Percentiles rank a stretch among this genome's conserved stretches.
Evolutionary conservation across 2,329 filamentous ascomycete species (phyloP).

Genomic region (Aureobasidium uvarum): DNA sequence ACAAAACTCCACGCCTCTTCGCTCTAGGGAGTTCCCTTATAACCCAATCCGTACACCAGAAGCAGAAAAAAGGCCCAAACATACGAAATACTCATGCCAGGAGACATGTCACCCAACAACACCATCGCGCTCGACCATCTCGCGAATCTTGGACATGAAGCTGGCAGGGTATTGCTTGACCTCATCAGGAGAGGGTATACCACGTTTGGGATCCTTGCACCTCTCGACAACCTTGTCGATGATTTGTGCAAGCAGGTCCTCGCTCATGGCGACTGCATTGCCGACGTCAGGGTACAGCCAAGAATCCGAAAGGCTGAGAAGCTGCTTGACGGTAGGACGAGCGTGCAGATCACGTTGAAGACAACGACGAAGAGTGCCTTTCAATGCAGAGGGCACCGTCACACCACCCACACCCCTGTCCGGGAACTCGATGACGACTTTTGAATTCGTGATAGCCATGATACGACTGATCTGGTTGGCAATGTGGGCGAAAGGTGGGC

Average conservation of each 20-base stretch:
- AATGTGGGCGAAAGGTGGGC: slow-evolving; percentile 92
- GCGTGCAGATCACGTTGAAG: slow-evolving; percentile 58
- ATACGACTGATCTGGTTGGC: slow-evolving; percentile 81
- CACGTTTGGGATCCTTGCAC: slow-evolving; percentile 53
- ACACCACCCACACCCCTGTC: slow-evolving; percentile 65
- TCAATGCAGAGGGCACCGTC: slow-evolving; percentile 55
- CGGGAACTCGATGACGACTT: slow-evolving; percentile 70
- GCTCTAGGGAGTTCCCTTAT: background rate
- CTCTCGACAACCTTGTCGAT: slow-evolving; percentile 60
- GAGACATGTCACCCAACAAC: slow-evolving; percentile 3
- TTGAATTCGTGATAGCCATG: slow-evolving; percentile 79
- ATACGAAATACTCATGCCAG: background rate
- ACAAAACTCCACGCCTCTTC: slow-evolving; percentile 4
- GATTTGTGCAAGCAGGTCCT: slow-evolving; percentile 60
- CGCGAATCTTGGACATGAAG: slow-evolving; percentile 50
- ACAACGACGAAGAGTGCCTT: slow-evolving; percentile 57
- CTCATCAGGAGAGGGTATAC: slow-evolving; percentile 58
- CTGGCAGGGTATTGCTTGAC: slow-evolving; percentile 47
- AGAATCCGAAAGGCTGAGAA: slow-evolving; percentile 56
- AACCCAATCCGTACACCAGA: background rate
- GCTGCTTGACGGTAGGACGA: slow-evolving; percentile 57
- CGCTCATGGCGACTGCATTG: slow-evolving; percentile 50
- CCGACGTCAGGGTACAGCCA: slow-evolving; percentile 58
- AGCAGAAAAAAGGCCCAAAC: background rate
- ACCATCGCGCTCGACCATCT: slow-evolving; percentile 40